phyloP scores from a whole-genome alignment of 176 grass and related monocot species.

The Paspalum vaginatum region DNA sequence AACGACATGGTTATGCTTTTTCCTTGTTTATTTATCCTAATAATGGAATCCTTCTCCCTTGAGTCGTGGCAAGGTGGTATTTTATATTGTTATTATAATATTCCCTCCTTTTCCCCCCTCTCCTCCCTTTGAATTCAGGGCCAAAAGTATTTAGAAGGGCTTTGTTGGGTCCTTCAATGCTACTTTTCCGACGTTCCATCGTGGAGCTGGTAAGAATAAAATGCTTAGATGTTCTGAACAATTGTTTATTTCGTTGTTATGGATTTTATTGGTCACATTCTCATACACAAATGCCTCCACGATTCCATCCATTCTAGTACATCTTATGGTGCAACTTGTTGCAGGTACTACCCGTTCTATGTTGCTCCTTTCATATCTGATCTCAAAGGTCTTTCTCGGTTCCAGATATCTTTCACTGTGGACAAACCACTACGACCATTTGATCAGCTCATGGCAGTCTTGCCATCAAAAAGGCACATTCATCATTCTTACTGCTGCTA shows the following conservation, averaged over 20 bases:
- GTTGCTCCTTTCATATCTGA: slow-evolving; percentile 67
- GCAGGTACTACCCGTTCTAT: slow-evolving; percentile 65
- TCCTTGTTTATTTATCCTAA: slow-evolving; percentile 25
- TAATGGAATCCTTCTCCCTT: not conserved
- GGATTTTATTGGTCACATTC: not conserved
- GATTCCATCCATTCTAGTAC: not conserved
- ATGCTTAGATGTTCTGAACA: not conserved
- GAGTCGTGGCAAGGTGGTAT: not conserved
- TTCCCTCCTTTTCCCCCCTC: not conserved
- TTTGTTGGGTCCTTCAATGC: slow-evolving; percentile 67
- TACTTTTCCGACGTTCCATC: slow-evolving; percentile 65
- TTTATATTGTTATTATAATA: not conserved
- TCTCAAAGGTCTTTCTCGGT: slow-evolving; percentile 48
- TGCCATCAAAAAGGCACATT: slow-evolving; percentile 43
- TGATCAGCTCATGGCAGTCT: slow-evolving; percentile 71
- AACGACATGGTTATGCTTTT: slow-evolving; percentile 49
- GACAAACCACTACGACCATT: slow-evolving; percentile 60
- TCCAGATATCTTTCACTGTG: slow-evolving; percentile 41
- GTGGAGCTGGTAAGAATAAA: slow-evolving; percentile 62
- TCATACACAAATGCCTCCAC: not conserved
- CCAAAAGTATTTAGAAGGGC: slow-evolving; percentile 63
- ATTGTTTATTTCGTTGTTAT: slow-evolving; percentile 20
- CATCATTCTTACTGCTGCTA: not conserved
- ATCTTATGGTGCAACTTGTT: slow-evolving; percentile 2
- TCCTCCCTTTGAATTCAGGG: slow-evolving; percentile 39